Conservation (phyloP, 352 stramenopile species). For the Aphanomyces stellatus region DNA sequence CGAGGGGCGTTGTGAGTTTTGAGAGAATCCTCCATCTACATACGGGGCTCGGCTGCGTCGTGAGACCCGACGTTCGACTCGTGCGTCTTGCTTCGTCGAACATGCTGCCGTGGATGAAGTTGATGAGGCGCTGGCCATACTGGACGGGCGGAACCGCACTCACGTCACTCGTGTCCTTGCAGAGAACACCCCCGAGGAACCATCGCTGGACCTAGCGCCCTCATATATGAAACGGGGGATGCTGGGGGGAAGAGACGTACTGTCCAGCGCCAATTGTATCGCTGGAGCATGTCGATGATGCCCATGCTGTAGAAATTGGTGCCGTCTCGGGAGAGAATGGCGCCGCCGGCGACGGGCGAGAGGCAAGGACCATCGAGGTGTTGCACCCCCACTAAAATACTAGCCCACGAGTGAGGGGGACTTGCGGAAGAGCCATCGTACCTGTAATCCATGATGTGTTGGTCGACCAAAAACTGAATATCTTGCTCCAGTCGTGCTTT, state of each 20-base stretch:
- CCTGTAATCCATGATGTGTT: conserved; percentile 79
- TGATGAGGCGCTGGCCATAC: conserved; percentile 57
- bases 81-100: conserved; percentile 9
- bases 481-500: conserved; percentile 70
- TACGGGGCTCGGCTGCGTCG: not conserved
- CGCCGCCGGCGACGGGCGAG: not conserved
- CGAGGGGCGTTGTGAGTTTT: no score
- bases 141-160: conserved; percentile 62
- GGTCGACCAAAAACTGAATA: conserved; percentile 72
- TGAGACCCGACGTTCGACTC: conserved; percentile 2
- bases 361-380: conserved; percentile 33
- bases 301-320: conserved; percentile 71
- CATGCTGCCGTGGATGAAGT: conserved; percentile 47
- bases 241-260: not conserved
- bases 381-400: conserved; percentile 60
- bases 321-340: conserved; percentile 29
- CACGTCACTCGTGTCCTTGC: conserved; percentile 76
- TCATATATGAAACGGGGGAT: not conserved
- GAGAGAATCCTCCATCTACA: not conserved
- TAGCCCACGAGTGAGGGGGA: no score
- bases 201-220: conserved; percentile 50
- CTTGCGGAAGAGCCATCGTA: no score
- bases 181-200: conserved; percentile 56
- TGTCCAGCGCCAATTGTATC: conserved; percentile 79
- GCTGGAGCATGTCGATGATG: conserved; percentile 80